Evolutionary conservation across 2,329 filamentous ascomycete species (phyloP), one percentile per base, ranked within the genome.

Genomic region (Neofusicoccum cordaticola): DNA sequence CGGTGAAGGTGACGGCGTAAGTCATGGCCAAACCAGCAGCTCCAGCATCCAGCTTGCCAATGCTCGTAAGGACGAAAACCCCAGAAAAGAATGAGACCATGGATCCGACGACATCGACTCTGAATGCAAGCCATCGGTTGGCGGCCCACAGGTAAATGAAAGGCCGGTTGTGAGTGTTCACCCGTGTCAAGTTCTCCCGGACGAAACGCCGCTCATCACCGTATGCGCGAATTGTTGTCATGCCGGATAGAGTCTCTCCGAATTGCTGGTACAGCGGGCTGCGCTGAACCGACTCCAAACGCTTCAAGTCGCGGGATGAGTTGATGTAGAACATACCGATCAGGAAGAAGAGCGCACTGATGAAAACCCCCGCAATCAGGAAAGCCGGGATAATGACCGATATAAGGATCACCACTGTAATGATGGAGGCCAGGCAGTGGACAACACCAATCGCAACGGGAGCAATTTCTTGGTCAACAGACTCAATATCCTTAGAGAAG

Each of bases 191-290:
- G 72, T 98, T 99, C 73, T 99, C 94, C 19, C 93, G 86, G 69
- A 97, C 91, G 77, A 99, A 99, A 41, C 95, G 89, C 62, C 91
- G 86, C 76, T 97, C 93, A 71, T 97, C 94, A 41, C 94, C 93
- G 72, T 98, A 99, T 1, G 95, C 95, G 72, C 96, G 90, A 70
- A 99, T 99, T 0, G 95, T 99, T 2, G 94, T 96, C 77, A 99
- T 95, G 34, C 95, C 95, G 58, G 89, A 92, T 17, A 99, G 81
- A 0, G 96, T 98, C 80, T 99, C 95, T 68, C 95, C 94, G 70
- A 99, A 99, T 70, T 98, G 95, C 77, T 99, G 95, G 80, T 97
- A 99, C 6, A 99, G 82, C 1, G 95, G 95, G 76, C 93, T 98
- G 73, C 94, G 86, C 76, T 97, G 92, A 1, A 98, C 88, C 6